These are phyloP conservation scores for Colletotrichum limetticola DNA, from an alignment of 2,329 filamentous ascomycete genomes.

Conservation along the genomic window DNA sequence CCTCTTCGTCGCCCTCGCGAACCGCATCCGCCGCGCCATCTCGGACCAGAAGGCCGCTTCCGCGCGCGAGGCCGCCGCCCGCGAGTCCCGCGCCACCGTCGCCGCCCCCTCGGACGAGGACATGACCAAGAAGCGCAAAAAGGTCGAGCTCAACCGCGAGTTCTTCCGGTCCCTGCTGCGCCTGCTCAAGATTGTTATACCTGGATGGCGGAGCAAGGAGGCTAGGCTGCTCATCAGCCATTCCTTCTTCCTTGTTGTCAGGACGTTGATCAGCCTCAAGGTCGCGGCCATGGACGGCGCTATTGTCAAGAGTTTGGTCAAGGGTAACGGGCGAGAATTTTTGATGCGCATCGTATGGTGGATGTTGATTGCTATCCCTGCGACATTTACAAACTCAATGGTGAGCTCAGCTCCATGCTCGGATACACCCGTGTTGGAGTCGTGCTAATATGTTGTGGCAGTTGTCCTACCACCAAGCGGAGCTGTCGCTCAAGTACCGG, in stretches of 20 bases:
- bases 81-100: constrained; percentile 52
- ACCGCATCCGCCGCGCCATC: constrained; percentile 91
- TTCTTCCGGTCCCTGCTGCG: constrained; percentile 79
- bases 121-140: constrained; percentile 67
- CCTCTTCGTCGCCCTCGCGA: constrained; percentile 81
- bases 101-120: constrained; percentile 56
- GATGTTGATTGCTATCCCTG: constrained; percentile 97
- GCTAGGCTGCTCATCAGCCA: constrained; percentile 87
- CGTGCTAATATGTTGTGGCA: constrained; percentile 48
- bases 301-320: constrained; percentile 90
- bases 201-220: constrained; percentile 90
- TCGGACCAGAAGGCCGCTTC: constrained; percentile 92
- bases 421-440: background rate
- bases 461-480: constrained; percentile 97
- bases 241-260: constrained; percentile 89
- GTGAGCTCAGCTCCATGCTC: constrained; percentile 57
- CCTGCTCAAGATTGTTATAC: constrained; percentile 87
- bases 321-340: constrained; percentile 92
- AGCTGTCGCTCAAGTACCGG: constrained; percentile 91
- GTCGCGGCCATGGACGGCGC: constrained; percentile 96
- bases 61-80: constrained; percentile 70
- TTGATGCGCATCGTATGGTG: constrained; percentile 91
- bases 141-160: constrained; percentile 92
- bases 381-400: constrained; percentile 99
- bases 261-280: constrained; percentile 93